A percentile compares a stretch with the other conserved stretches of the same genome.
phyloP scores from a whole-genome alignment of 2,329 filamentous ascomycete genomes.

The Lachnellula hyalina region DNA sequence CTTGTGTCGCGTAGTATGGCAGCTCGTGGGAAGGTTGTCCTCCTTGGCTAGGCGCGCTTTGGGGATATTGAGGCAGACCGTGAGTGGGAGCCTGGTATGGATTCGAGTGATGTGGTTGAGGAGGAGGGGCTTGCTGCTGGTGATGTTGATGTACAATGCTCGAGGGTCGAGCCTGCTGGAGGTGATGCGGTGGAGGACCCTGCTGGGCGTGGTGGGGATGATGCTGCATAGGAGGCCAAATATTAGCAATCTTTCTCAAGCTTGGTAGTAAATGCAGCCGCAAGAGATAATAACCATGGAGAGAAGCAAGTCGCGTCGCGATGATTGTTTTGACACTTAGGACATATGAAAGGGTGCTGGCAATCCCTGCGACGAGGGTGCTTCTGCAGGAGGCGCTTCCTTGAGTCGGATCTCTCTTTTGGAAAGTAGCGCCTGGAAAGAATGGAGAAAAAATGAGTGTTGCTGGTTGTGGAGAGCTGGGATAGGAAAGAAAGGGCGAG shows the following conservation, averaged over 20 bases:
- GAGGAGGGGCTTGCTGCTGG: slow-evolving; percentile 54
- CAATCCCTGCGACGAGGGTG: slow-evolving; percentile 32
- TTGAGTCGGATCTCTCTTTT: slow-evolving; percentile 27
- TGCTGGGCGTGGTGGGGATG: slow-evolving; percentile 69
- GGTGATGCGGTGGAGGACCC: slow-evolving; percentile 60
- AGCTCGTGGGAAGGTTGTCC: slow-evolving; percentile 61
- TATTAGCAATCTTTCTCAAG: slow-evolving; percentile 24
- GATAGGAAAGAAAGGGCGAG: slow-evolving; percentile 28
- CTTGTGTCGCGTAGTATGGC: slow-evolving; percentile 73
- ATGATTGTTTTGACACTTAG: slow-evolving; percentile 28
- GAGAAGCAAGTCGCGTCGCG: slow-evolving; percentile 28
- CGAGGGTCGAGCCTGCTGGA: slow-evolving; percentile 66
- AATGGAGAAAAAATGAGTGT: slow-evolving; percentile 16
- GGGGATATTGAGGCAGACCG: slow-evolving; percentile 64
- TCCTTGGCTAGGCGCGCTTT: slow-evolving; percentile 55
- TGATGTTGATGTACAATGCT: slow-evolving; percentile 70
- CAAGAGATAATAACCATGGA: slow-evolving; percentile 32
- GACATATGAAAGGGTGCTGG: slow-evolving; percentile 24
- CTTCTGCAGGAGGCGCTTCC: slow-evolving; percentile 26
- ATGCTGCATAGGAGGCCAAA: slow-evolving; percentile 50
- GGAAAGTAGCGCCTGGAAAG: slow-evolving; percentile 17
- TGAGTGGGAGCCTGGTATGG: slow-evolving; percentile 61
- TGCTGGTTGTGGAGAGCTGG: slow-evolving; percentile 14
- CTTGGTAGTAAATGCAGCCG: slow-evolving; percentile 20
- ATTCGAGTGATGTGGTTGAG: slow-evolving; percentile 55